These are phyloP conservation scores for Neolentinus lepideus DNA, from an alignment of 1,284 basidiomycete species.

Conservation along the genomic window DNA sequence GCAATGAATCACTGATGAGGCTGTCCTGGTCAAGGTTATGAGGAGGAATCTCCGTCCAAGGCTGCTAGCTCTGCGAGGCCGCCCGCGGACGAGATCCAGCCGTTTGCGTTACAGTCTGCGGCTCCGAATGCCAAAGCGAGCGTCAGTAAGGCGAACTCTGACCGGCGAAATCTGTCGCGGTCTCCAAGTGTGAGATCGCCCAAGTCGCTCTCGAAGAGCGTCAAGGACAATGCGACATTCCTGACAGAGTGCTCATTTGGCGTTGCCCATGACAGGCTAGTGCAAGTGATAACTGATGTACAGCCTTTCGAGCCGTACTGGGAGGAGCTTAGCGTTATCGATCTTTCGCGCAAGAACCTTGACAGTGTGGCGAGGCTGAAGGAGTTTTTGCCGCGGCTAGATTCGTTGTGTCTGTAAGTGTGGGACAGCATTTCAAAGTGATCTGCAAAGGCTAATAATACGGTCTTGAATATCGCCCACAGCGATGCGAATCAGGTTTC, in stretches of 20 bases:
- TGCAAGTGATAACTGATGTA: slow-evolving; percentile 91
- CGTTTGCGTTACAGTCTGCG: slow-evolving; percentile 33
- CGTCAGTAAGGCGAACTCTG: slow-evolving; percentile 13
- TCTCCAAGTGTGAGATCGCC: slow-evolving; percentile 23
- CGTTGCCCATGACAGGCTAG: slow-evolving; percentile 83
- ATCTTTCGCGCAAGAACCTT: slow-evolving; percentile 73
- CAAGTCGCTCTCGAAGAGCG: slow-evolving; percentile 16
- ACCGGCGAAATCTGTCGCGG: slow-evolving; percentile 38
- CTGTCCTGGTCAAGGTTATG: slow-evolving; percentile 26
- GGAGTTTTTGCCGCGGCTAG: slow-evolving; percentile 87
- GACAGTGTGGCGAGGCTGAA: slow-evolving; percentile 91
- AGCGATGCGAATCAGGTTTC: slow-evolving; percentile 79
- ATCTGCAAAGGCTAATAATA: neutral
- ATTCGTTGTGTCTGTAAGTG: slow-evolving; percentile 74
- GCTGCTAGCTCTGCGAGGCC: slow-evolving; percentile 35
- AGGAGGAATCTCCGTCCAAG: slow-evolving; percentile 61
- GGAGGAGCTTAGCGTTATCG: slow-evolving; percentile 75
- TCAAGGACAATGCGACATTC: slow-evolving; percentile 67
- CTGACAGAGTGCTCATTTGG: slow-evolving; percentile 94
- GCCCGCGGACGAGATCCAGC: slow-evolving; percentile 35
- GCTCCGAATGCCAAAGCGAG: slow-evolving; percentile 15
- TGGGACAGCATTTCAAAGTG: neutral
- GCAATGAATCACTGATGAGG: neutral
- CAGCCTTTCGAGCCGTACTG: slow-evolving; percentile 94
- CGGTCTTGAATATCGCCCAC: slow-evolving; percentile 10